Evolutionary conservation across 83 land plant species (phyloP), one percentile per base, ranked within the genome.

Genomic region (Picea abies): DNA sequence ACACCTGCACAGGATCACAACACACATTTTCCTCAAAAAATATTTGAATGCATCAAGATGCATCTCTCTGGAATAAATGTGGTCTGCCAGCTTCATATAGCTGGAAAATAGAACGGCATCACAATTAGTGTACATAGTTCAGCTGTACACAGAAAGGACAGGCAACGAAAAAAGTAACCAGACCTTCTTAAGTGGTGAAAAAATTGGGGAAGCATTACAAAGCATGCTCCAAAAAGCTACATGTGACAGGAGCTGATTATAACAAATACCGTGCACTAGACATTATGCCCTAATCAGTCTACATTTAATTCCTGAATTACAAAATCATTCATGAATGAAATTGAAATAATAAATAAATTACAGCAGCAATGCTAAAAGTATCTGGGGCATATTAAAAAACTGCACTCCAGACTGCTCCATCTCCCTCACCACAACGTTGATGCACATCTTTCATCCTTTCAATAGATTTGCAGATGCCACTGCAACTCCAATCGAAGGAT

Each of bases 401-500:
- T 52, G 82, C 86, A 82, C 79, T 85, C 87, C 90, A 85, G 41
- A 88, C 85, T 26, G 90, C 90, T 29, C 81, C 88, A 63, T 86
- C 85, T 26, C 85, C 85, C 60, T 88, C 90, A 6, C 90, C 90
- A 60, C 90, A 88, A 15, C 68, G 65, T 16, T 76, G 70, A 69
- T 86, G 90, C 19, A 88, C 90, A 44, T 85, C 88, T 68, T 83
- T 78, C 89, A 89, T 87, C 81, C 88, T 88, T 79, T 88, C 90
- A 61, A 80, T 88, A 22, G 88, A 83, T 65, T 85, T 87, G 60
- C 89, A 87, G 4, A 87, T 73, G 67, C 89, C 90, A 62, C 90
- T 86, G 85, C 90, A 88, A 39, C 89, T 83, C 90, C 88, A 86
- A 66, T 88, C 90, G 63, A 88, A 88, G 19, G 90, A 85, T 76